Base-by-base conservation (phyloP, 805 yeast species). In the Dipodascus geniculatus region DNA sequence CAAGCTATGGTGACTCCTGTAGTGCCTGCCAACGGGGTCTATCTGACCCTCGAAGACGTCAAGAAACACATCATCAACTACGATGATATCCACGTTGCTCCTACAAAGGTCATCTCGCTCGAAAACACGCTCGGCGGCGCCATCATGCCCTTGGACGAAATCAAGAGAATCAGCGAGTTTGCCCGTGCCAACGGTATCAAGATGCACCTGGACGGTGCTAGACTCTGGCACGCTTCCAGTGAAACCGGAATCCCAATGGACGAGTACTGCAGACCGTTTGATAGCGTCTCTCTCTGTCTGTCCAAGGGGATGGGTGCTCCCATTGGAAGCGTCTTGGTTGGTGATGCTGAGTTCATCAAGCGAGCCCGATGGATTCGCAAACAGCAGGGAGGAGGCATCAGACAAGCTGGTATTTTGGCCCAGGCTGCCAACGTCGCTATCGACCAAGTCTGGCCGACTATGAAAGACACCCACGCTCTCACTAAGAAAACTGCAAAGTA, bases 241-340 rank as follows among this genome's bases (percentile, higher is more conserved):
- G 90, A 77, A 23, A 79, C 87, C 8, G 88, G 85, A 23, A 73
- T 85, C 38, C 70, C 87, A 17, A 69, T 89, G 56, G 69, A 68
- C 19, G 87, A 87, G 62, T 88, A 82, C 67, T 85, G 95, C 60
- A 73, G 76, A 57, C 71, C 81, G 57, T 89, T 89, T 65, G 97
- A 89, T 68, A 81, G 93, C n/a, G 86, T 90, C 50, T 87, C 96
- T 16, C 75, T 90, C 51, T 90, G 97, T 68, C 70, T 90, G 51
- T 87, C 96, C 51, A 90, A 90, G 68, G 83, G 95, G 3, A 74
- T 89, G 63, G 96, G 96, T 56, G 96, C 96, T 1, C 96, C 97
- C 55, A 82, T 90, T 63, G 97, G 97, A 4, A 84, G 95, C 16
- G 80, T 89, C 3, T 74, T 90, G 48, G 96, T 88, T 42, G 93